Conservation (phyloP, 495 filamentous ascomycete genomes). For the Neurospora sp. region DNA sequence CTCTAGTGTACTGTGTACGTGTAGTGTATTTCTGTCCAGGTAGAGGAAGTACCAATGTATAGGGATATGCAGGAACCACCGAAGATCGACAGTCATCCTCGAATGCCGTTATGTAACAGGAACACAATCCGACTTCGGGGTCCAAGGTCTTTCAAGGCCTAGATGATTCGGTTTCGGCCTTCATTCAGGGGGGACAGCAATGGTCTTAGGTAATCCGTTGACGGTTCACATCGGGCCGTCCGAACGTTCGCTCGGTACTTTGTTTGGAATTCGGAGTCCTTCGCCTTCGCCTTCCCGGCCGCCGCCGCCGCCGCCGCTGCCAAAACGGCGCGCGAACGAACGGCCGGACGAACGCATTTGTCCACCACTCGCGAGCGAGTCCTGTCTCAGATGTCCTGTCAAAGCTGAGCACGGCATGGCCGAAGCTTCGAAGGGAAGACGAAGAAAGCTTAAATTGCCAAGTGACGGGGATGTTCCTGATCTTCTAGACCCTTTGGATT, state of each 20-base stretch:
- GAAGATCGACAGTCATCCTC: neutral
- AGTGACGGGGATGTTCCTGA: neutral
- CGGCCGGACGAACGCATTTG: neutral
- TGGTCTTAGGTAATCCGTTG: neutral
- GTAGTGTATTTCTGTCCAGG: neutral
- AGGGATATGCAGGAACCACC: neutral
- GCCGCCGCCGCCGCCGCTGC: neutral
- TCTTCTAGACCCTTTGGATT: neutral
- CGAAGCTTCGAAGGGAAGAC: neutral
- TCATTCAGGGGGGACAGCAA: neutral
- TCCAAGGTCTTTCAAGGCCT: neutral
- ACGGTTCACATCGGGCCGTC: neutral
- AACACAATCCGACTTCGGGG: neutral
- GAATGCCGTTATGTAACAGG: neutral
- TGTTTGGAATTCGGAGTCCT: neutral
- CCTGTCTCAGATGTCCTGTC: neutral
- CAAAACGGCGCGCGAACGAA: neutral
- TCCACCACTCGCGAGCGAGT: neutral
- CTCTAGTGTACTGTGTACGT: neutral
- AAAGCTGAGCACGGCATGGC: neutral
- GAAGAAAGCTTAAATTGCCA: neutral
- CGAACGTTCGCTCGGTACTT: neutral
- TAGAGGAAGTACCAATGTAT: neutral
- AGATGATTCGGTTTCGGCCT: neutral
- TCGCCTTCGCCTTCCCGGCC: neutral